A percentile compares a stretch with the other conserved stretches of the same genome.
Evolutionary conservation across 805 yeast genomes (phyloP).

Genomic region (baker's yeast (Saccharomyces cerevisiae)): DNA sequence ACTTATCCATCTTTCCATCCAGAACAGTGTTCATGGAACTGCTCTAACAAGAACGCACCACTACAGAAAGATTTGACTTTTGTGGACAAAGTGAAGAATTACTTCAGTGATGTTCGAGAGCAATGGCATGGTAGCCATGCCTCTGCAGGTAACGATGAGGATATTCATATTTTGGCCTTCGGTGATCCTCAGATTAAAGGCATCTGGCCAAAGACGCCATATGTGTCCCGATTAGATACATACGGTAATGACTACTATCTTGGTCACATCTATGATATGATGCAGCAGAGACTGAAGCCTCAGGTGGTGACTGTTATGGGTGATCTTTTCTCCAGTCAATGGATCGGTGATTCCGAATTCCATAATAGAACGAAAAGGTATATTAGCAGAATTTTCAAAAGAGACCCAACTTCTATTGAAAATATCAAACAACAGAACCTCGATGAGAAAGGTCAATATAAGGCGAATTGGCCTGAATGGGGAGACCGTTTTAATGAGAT

Average conservation of each 20-base stretch:
- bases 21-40: conserved; percentile 53
- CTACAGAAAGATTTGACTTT: conserved; percentile 14
- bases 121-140: conserved; percentile 6
- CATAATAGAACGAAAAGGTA: conserved; percentile 69
- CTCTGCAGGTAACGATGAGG: conserved; percentile 22
- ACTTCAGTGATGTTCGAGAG: conserved; percentile 26
- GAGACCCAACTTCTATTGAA: conserved; percentile 48
- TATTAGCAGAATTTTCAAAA: conserved; percentile 61
- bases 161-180: conserved; percentile 65
- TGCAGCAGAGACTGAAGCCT: conserved; percentile 61
- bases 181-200: conserved; percentile 99
- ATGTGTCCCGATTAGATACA: conserved; percentile 69
- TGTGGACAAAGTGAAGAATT: conserved; percentile 16
- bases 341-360: conserved; percentile 87
- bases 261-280: conserved; percentile 68
- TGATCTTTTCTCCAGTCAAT: conserved; percentile 85
- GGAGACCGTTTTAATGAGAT: conserved; percentile 17
- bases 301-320: conserved; percentile 85
- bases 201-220: conserved; percentile 60
- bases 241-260: conserved; percentile 84
- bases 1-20: conserved; percentile 63
- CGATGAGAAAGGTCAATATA: conserved; percentile 22
- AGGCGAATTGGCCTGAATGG: conserved; percentile 24
- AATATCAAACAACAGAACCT: conserved; percentile 33
- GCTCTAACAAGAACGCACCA: conserved; percentile 9